These are phyloP conservation scores for Leucogyrophana mollusca DNA, from an alignment of 768 basidiomycete genomes.

Conservation along the genomic window DNA sequence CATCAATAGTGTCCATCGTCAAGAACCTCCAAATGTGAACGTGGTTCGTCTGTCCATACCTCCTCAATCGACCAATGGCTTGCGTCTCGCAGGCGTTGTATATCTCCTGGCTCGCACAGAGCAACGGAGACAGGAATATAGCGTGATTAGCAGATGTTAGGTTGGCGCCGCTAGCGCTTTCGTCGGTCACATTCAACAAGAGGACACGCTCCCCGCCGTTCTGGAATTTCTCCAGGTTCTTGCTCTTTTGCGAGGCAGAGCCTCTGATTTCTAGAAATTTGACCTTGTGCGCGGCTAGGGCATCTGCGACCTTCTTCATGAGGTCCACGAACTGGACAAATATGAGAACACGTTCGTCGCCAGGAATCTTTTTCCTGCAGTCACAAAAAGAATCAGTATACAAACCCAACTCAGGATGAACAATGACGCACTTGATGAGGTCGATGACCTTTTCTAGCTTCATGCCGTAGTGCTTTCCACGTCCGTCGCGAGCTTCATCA, in stretches of 20 bases:
- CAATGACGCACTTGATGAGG: conserved; percentile 64
- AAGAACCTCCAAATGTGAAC: conserved; percentile 84
- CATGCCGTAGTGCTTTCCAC: conserved; percentile 76
- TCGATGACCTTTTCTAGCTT: conserved; percentile 78
- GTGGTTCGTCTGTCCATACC: conserved; percentile 79
- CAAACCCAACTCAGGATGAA: background rate
- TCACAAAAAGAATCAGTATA: background rate
- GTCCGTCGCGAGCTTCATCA: conserved; percentile 69
- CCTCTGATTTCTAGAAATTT: conserved; percentile 82
- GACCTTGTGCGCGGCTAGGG: conserved; percentile 69
- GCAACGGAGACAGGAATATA: conserved; percentile 90
- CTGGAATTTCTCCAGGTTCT: conserved; percentile 85
- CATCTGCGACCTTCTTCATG: conserved; percentile 87
- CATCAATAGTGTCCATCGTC: conserved; percentile 86
- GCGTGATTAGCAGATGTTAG: conserved; percentile 93
- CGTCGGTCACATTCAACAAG: conserved; percentile 90
- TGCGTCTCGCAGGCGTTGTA: conserved; percentile 84
- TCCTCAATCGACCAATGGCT: conserved; percentile 79
- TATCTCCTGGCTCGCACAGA: conserved; percentile 77
- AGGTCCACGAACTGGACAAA: conserved; percentile 97
- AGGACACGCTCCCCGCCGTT: conserved; percentile 78
- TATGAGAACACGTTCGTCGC: conserved; percentile 80
- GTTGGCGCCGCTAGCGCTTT: conserved; percentile 92
- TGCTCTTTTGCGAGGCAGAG: conserved; percentile 72
- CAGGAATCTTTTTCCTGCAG: conserved; percentile 63